These are phyloP conservation scores for Skeletonema tropicum DNA, from an alignment of 108 stramenopile species.

Conservation along the genomic window DNA sequence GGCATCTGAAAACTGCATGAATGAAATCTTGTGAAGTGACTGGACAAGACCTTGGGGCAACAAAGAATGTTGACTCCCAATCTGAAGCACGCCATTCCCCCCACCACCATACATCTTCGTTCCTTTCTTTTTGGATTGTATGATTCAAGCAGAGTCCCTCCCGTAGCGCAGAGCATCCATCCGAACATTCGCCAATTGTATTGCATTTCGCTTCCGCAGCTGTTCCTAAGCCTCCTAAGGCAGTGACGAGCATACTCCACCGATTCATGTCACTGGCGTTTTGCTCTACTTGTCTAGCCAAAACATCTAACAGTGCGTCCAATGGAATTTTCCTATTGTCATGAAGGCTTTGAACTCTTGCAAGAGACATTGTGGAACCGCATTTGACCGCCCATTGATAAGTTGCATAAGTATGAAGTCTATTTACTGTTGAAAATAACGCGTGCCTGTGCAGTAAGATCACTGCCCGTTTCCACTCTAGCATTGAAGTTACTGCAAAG, in stretches of 20 bases:
- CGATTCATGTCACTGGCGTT: slow-evolving; percentile 14
- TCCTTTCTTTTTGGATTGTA: neutral
- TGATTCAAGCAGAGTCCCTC: neutral
- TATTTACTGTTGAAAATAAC: slow-evolving; percentile 20
- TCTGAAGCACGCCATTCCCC: neutral
- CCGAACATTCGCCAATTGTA: neutral
- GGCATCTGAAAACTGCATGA: neutral
- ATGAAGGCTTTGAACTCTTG: slow-evolving; percentile 30
- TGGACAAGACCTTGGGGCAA: neutral
- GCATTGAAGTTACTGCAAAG: slow-evolving; percentile 40
- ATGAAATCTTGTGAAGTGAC: neutral
- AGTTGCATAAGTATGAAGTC: slow-evolving; percentile 32
- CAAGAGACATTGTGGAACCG: slow-evolving; percentile 21
- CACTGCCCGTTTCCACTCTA: slow-evolving; percentile 39
- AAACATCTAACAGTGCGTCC: slow-evolving; percentile 28
- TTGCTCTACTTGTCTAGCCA: slow-evolving; percentile 31
- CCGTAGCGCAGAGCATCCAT: neutral
- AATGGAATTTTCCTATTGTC: slow-evolving; percentile 21
- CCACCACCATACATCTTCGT: neutral
- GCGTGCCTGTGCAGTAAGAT: slow-evolving; percentile 24
- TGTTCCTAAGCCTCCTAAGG: slow-evolving; percentile 10
- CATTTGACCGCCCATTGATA: slow-evolving; percentile 28
- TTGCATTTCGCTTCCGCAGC: neutral
- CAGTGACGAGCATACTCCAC: slow-evolving; percentile 25
- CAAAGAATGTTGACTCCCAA: slow-evolving; percentile 1